phyloP scores from a whole-genome alignment of 352 stramenopile species.

The Globisporangium middletonii region DNA sequence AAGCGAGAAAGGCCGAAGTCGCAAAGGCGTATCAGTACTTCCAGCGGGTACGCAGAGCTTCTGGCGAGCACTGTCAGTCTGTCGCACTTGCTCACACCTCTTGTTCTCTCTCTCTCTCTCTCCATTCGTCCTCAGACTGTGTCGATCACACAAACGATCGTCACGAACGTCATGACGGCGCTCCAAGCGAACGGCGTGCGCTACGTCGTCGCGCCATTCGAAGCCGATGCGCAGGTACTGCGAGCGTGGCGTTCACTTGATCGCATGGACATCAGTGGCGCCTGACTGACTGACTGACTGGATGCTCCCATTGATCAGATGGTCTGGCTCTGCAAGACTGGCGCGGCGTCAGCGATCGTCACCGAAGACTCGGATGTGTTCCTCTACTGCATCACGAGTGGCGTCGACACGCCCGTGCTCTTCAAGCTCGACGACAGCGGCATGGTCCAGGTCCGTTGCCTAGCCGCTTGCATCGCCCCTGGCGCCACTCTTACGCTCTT shows the following conservation, averaged over 20 bases:
- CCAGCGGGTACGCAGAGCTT: constrained; percentile 23
- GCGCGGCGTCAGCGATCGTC: constrained; percentile 53
- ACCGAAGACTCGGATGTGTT: constrained; percentile 80
- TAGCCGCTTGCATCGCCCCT: not conserved
- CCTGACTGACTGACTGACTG: no score
- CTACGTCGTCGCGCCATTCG: constrained; percentile 71
- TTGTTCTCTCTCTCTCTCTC: not conserved
- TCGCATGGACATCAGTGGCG: not conserved
- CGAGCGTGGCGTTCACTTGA: not conserved
- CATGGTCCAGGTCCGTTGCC: constrained; percentile 32
- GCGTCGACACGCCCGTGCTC: constrained; percentile 45
- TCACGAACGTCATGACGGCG: constrained; percentile 52
- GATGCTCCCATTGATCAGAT: constrained; percentile 23
- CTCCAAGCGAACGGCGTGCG: constrained; percentile 32
- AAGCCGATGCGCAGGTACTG: constrained; percentile 58
- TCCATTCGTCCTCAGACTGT: constrained; percentile 27
- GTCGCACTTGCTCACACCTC: not conserved
- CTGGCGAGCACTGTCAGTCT: not conserved
- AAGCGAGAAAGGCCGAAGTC: constrained; percentile 44
- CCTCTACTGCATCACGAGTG: constrained; percentile 60
- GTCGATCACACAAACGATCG: constrained; percentile 56
- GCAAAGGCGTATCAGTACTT: constrained; percentile 55
- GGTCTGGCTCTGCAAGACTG: constrained; percentile 74
- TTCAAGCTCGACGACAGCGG: constrained; percentile 70
- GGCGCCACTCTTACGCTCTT: not conserved